Evolutionary conservation across 2,329 filamentous ascomycete species (phyloP).

Genomic region (Venturia nashicola): DNA sequence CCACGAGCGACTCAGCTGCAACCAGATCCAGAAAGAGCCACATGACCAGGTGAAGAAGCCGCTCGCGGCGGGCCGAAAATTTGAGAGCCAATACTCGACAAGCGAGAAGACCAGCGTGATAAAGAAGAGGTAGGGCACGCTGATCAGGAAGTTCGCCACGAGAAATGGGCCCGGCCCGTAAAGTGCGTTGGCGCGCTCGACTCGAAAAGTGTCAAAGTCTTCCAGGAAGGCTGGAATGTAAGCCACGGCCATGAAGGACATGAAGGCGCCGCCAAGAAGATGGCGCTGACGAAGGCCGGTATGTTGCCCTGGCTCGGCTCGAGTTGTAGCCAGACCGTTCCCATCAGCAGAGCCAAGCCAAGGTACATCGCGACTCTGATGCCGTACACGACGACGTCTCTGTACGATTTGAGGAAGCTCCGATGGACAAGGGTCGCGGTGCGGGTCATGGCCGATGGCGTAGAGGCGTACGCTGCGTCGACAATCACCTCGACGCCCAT

Average conservation of each 20-base stretch:
- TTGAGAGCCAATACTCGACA: conserved; percentile 68
- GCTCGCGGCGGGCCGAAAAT: conserved; percentile 51
- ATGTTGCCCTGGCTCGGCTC: conserved; percentile 58
- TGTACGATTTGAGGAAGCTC: conserved; percentile 70
- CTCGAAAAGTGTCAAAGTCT: conserved; percentile 58
- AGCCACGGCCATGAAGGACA: conserved; percentile 50
- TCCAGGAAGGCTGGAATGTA: conserved; percentile 79
- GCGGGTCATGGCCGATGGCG: too few relatives aligned
- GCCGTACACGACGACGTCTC: conserved; percentile 73
- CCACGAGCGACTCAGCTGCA: conserved; percentile 71
- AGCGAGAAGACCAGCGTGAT: conserved; percentile 65
- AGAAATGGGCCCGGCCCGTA: conserved; percentile 64
- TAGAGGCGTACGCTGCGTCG: too few relatives aligned
- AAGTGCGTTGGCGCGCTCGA: conserved; percentile 71
- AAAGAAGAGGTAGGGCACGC: conserved; percentile 67
- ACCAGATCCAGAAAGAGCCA: conserved; percentile 79
- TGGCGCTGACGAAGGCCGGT: conserved; percentile 70
- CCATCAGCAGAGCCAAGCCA: conserved; percentile 72
- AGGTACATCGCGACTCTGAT: conserved; percentile 76
- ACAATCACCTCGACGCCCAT: too few relatives aligned
- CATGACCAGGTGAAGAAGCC: conserved; percentile 69
- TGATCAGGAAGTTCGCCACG: conserved; percentile 69
- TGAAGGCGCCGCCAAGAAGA: conserved; percentile 45
- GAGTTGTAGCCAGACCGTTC: conserved; percentile 72
- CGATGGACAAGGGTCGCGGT: too few relatives aligned